Conservation (phyloP, 2,329 filamentous ascomycete species). For the Pseudogymnoascus sp. region DNA sequence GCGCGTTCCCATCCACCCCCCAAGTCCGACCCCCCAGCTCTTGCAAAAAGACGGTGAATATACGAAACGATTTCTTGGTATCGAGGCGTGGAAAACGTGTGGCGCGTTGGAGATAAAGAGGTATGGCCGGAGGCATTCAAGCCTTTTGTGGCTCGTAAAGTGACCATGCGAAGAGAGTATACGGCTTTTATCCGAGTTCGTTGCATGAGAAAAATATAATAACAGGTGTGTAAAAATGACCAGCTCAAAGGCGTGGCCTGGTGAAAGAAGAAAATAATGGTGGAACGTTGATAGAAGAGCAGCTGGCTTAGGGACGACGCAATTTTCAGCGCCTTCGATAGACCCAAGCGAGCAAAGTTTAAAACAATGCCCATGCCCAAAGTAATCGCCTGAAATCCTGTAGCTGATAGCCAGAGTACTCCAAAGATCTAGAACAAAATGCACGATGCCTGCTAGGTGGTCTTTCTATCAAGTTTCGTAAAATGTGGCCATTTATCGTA, state of each 20-base stretch:
- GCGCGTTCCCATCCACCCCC: neutral
- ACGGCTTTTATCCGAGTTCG: conserved; percentile 9
- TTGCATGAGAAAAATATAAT: neutral
- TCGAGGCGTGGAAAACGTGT: conserved; percentile 9
- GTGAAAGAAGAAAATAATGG: neutral
- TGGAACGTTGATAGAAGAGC: neutral
- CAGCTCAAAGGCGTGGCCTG: neutral
- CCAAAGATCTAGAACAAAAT: conserved; percentile 8
- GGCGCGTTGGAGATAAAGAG: conserved; percentile 2
- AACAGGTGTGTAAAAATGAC: conserved; percentile 7
- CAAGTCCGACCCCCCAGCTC: neutral
- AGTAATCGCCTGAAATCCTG: conserved; percentile 1
- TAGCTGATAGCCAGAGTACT: neutral
- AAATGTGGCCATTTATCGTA: conserved; percentile 9
- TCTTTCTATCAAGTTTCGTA: conserved; percentile 6
- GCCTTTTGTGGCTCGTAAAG: neutral
- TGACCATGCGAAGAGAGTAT: neutral
- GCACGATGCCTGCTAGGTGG: neutral
- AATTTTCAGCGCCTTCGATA: conserved; percentile 5
- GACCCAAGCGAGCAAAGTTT: neutral
- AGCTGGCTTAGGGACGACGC: neutral
- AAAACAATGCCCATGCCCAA: neutral
- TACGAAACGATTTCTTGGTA: conserved; percentile 3
- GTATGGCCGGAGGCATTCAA: neutral
- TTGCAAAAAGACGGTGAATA: conserved; percentile 9